Evolutionary conservation across 179 eudicot species (phyloP).

Genomic region (Silene coronaria): DNA sequence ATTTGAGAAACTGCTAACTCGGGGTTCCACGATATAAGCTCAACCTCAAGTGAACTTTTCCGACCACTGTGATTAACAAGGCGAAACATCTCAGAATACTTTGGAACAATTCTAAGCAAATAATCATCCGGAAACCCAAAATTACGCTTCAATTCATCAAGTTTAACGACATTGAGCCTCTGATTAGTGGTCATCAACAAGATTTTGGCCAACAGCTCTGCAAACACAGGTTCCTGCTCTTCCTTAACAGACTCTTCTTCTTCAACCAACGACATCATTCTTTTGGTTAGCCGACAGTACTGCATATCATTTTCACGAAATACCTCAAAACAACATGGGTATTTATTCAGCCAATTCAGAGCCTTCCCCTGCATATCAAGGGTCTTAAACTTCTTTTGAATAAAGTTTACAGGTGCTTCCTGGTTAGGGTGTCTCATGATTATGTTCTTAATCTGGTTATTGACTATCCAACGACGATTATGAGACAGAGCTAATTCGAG

Average conservation of each 20-base stretch:
- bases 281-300: slow-evolving; percentile 63
- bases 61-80: slow-evolving; percentile 72
- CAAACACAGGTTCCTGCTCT: slow-evolving; percentile 57
- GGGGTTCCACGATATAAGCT: slow-evolving; percentile 65
- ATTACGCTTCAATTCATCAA: slow-evolving; percentile 66
- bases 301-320: slow-evolving; percentile 46
- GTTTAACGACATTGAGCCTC: slow-evolving; percentile 62
- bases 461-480: slow-evolving; percentile 82
- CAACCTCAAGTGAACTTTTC: slow-evolving; percentile 74
- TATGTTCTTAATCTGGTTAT: slow-evolving; percentile 88
- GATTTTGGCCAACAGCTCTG: slow-evolving; percentile 63
- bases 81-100: slow-evolving; percentile 68
- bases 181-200: slow-evolving; percentile 71
- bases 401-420: slow-evolving; percentile 47
- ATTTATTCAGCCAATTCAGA: slow-evolving; percentile 84
- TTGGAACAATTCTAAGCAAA: slow-evolving; percentile 70
- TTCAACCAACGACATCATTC: slow-evolving; percentile 65
- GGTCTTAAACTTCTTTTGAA: slow-evolving; percentile 85
- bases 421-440: slow-evolving; percentile 63
- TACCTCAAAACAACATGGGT: slow-evolving; percentile 89
- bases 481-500: slow-evolving; percentile 75
- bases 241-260: slow-evolving; percentile 72
- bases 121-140: slow-evolving; percentile 94
- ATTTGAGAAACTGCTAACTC: slow-evolving; percentile 63
- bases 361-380: slow-evolving; percentile 92